Evolutionary conservation across 2,329 filamentous ascomycete genomes (phyloP).

Genomic region (Alternaria arbusti): DNA sequence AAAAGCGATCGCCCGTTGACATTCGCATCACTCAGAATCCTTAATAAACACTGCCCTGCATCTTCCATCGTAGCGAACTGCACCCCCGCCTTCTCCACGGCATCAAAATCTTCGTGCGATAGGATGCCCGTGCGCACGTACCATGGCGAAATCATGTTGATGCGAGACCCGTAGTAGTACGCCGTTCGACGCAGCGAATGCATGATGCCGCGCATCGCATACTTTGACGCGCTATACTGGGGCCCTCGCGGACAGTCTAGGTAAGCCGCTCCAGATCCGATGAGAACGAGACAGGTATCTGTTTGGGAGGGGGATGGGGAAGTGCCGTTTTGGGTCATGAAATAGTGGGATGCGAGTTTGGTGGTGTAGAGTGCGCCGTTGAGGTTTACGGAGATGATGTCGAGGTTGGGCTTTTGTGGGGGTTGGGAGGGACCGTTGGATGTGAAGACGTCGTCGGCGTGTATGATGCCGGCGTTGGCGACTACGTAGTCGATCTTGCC

Average conservation of each 20-base stretch:
- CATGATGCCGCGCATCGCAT: conserved; percentile 17
- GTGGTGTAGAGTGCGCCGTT: conserved; percentile 1
- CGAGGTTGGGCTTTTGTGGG: neutral
- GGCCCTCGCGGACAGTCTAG: conserved; percentile 10
- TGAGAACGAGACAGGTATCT: conserved; percentile 16
- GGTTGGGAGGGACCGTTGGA: conserved; percentile 4
- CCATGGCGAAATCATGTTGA: conserved; percentile 11
- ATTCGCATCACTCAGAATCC: conserved; percentile 2
- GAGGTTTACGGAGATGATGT: conserved; percentile 6
- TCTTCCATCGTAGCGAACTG: conserved; percentile 12
- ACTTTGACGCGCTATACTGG: conserved; percentile 14
- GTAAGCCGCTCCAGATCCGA: conserved; percentile 10
- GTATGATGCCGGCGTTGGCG: conserved; percentile 15
- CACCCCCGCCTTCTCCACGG: conserved; percentile 2
- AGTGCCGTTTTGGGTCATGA: conserved; percentile 3
- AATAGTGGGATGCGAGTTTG: conserved; percentile 15
- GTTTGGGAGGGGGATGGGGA: neutral
- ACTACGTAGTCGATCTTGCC: conserved; percentile 7
- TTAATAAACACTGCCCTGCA: conserved; percentile 2
- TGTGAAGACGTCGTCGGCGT: conserved; percentile 11
- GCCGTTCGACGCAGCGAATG: conserved; percentile 7
- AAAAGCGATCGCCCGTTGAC: conserved; percentile 12
- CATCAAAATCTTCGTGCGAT: conserved; percentile 3
- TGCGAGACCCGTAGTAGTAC: conserved; percentile 2
- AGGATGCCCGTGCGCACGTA: conserved; percentile 18